phyloP scores from a whole-genome alignment of 2,329 filamentous ascomycete species.

The Coleophoma crateriformis region DNA sequence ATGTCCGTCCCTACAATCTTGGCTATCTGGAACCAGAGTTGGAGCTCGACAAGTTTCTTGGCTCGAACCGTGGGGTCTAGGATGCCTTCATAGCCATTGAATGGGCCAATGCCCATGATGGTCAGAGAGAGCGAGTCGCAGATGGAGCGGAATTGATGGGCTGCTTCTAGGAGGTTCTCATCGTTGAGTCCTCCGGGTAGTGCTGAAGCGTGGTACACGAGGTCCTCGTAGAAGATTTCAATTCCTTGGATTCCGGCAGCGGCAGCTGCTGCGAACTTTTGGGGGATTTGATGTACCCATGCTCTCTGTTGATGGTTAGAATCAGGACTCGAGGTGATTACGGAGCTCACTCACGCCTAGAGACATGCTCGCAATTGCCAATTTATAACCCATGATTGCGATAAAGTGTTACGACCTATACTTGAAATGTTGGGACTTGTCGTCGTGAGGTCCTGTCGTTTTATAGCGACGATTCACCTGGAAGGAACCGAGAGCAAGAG shows the following conservation, averaged over 20 bases:
- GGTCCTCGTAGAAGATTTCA: constrained; percentile 75
- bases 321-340: not conserved
- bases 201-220: constrained; percentile 50
- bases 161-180: constrained; percentile 46
- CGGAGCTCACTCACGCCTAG: constrained; percentile 43
- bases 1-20: constrained; percentile 62
- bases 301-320: constrained; percentile 51
- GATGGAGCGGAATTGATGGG: constrained; percentile 48
- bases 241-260: constrained; percentile 62
- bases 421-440: no score
- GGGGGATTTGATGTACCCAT: constrained; percentile 59
- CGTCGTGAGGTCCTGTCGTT: no score
- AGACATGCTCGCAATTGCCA: constrained; percentile 74
- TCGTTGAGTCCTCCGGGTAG: constrained; percentile 26
- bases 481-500: no score
- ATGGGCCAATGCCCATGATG: constrained; percentile 57
- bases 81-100: constrained; percentile 73
- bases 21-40: constrained; percentile 65
- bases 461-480: no score
- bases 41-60: constrained; percentile 54
- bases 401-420: no score
- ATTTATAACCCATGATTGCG: constrained; percentile 44
- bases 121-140: constrained; percentile 49
- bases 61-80: constrained; percentile 54
- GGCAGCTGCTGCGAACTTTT: constrained; percentile 65